Conservation (phyloP, 163 green algal genomes). For the Scenedesmus sp. region DNA sequence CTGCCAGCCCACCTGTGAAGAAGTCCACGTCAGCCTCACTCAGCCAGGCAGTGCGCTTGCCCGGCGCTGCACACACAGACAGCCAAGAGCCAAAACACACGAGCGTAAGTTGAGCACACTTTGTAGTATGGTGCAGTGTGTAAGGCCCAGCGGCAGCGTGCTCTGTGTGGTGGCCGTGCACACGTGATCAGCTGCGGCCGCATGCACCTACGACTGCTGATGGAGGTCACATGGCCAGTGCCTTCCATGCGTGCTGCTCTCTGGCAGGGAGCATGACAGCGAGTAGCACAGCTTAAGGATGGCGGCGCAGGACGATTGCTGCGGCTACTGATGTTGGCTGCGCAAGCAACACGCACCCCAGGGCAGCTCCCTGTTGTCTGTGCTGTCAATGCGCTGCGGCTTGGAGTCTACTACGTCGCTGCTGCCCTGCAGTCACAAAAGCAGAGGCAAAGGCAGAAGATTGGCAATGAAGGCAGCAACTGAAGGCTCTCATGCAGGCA, state of each 20-base stretch:
- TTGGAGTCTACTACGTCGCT: constrained; percentile 38
- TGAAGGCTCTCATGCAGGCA: background rate
- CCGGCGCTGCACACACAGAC: background rate
- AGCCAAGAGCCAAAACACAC: background rate
- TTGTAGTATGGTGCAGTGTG: background rate
- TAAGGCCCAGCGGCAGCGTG: too few relatives aligned
- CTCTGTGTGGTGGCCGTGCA: too few relatives aligned
- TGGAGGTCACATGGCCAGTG: too few relatives aligned
- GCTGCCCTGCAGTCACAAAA: background rate
- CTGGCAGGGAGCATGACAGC: too few relatives aligned
- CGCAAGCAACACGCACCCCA: constrained; percentile 41
- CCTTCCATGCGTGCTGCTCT: too few relatives aligned
- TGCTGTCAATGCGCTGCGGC: constrained; percentile 62
- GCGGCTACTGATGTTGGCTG: too few relatives aligned
- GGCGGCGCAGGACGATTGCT: too few relatives aligned
- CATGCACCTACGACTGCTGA: too few relatives aligned
- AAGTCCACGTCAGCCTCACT: constrained; percentile 74
- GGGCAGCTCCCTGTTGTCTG: constrained; percentile 58
- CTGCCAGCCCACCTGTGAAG: constrained; percentile 59
- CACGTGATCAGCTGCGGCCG: too few relatives aligned
- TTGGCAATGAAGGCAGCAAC: background rate
- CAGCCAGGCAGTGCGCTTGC: constrained; percentile 70
- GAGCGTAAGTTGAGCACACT: background rate
- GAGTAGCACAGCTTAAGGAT: too few relatives aligned
- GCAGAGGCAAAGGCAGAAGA: background rate